Percentiles rank a stretch among this genome's conserved stretches.
Evolutionary conservation across 2,329 filamentous ascomycete genomes (phyloP).

Genomic region (Talaromyces sp.): DNA sequence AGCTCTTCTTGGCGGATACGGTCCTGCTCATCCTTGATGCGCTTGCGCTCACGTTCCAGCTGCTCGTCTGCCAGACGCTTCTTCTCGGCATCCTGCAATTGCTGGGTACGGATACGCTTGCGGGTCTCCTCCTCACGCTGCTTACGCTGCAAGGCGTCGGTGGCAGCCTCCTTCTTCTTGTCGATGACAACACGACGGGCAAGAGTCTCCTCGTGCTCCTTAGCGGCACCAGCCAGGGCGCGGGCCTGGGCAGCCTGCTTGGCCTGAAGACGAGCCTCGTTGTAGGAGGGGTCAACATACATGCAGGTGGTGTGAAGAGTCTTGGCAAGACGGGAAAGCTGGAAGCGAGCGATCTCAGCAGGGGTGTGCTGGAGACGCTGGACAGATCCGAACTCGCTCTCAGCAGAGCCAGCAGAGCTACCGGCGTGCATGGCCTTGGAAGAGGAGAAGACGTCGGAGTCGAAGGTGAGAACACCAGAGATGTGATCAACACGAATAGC

Average conservation of each 20-base stretch:
- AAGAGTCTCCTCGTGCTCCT: conserved; percentile 85
- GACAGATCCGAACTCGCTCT: conserved; percentile 79
- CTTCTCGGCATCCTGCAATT: conserved; percentile 86
- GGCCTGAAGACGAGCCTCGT: conserved; percentile 75
- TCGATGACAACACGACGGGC: conserved; percentile 88
- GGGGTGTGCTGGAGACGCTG: conserved; percentile 97
- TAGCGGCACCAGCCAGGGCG: conserved; percentile 82
- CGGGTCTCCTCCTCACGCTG: conserved; percentile 91
- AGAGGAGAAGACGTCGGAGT: conserved; percentile 97
- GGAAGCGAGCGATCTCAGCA: conserved; percentile 94
- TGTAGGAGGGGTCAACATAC: conserved; percentile 91
- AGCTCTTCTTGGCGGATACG: conserved; percentile 90
- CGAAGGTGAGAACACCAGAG: conserved; percentile 92
- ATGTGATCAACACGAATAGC: conserved; percentile 96
- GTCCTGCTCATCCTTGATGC: conserved; percentile 83
- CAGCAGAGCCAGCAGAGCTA: conserved; percentile 81
- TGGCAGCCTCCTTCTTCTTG: conserved; percentile 95
- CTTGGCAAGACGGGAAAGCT: conserved; percentile 88
- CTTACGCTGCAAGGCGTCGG: conserved; percentile 80
- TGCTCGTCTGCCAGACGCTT: conserved; percentile 90
- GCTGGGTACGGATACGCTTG: conserved; percentile 83
- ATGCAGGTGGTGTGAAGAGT: conserved; percentile 90
- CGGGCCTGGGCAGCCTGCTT: conserved; percentile 79
- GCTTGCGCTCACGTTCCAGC: conserved; percentile 83
- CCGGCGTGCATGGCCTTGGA: conserved; percentile 88